Percentiles rank a stretch among this genome's conserved stretches.
Evolutionary conservation across 805 yeast genomes (phyloP).

Genomic region (Candida silvatica): DNA sequence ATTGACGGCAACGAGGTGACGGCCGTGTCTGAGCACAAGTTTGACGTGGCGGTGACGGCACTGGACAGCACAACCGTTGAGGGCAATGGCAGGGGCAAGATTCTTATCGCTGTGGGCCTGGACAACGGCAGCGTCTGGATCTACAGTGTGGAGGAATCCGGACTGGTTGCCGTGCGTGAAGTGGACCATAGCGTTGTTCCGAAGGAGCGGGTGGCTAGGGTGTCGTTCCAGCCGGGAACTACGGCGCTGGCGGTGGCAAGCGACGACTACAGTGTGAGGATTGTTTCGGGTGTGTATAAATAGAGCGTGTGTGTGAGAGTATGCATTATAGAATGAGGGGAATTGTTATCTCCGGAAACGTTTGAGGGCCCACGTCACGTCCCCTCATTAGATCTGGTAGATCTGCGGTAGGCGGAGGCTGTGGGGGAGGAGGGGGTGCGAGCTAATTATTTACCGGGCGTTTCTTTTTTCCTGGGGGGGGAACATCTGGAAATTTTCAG

Average conservation of each 20-base stretch:
- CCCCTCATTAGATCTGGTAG: too few species aligned
- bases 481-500: too few species aligned
- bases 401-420: too few species aligned
- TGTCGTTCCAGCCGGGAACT: constrained; percentile 41
- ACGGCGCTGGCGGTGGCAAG: constrained; percentile 41
- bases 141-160: constrained; percentile 26
- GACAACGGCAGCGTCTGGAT: constrained; percentile 57
- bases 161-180: constrained; percentile 21
- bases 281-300: too few species aligned
- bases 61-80: constrained; percentile 32
- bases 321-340: too few species aligned
- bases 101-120: constrained; percentile 51
- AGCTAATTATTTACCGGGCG: too few species aligned
- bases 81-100: constrained; percentile 15
- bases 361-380: too few species aligned
- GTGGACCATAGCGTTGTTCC: constrained; percentile 42
- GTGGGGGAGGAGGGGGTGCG: too few species aligned
- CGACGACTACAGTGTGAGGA: constrained; percentile 54
- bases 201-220: constrained; percentile 49
- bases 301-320: too few species aligned
- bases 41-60: constrained; percentile 53
- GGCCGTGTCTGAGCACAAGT: constrained; percentile 34
- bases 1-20: constrained; percentile 18
- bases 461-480: too few species aligned
- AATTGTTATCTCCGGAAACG: too few species aligned